Conservation (phyloP, 495 filamentous ascomycete species). For the Tuber aestivum region DNA sequence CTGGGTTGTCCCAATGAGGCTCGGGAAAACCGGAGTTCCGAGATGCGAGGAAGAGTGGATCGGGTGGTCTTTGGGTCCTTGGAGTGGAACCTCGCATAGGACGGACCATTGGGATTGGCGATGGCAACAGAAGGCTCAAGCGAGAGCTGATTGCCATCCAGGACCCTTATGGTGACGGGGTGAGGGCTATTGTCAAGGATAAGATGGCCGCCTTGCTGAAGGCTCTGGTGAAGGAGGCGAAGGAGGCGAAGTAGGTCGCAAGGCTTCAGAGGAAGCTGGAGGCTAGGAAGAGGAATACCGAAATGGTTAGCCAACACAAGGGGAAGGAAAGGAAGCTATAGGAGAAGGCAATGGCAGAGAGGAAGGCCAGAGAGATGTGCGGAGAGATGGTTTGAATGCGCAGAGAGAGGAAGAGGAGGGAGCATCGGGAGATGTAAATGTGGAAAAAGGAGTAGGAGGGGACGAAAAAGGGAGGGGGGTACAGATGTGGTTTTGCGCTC, state of each 20-base stretch:
- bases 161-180: conserved; percentile 28
- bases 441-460: background rate
- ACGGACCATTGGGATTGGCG: conserved; percentile 52
- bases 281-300: too few species aligned
- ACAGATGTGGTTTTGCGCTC: background rate
- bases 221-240: background rate
- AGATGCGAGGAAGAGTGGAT: conserved; percentile 80
- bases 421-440: background rate
- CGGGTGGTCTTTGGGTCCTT: conserved; percentile 97
- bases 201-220: background rate
- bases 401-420: background rate
- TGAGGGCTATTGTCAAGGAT: too few species aligned
- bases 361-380: background rate
- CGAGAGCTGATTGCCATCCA: conserved; percentile 33
- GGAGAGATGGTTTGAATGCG: background rate
- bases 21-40: conserved; percentile 74
- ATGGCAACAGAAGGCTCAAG: conserved; percentile 10
- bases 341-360: background rate
- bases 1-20: conserved; percentile 80
- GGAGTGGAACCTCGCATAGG: too few species aligned
- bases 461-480: too few species aligned
- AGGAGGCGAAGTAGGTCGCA: background rate
- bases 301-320: too few species aligned
- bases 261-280: background rate
- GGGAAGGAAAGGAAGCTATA: too few species aligned